Evolutionary conservation across 257 asterid genomes (phyloP).

Genomic region (Orobanche coerulescens): DNA sequence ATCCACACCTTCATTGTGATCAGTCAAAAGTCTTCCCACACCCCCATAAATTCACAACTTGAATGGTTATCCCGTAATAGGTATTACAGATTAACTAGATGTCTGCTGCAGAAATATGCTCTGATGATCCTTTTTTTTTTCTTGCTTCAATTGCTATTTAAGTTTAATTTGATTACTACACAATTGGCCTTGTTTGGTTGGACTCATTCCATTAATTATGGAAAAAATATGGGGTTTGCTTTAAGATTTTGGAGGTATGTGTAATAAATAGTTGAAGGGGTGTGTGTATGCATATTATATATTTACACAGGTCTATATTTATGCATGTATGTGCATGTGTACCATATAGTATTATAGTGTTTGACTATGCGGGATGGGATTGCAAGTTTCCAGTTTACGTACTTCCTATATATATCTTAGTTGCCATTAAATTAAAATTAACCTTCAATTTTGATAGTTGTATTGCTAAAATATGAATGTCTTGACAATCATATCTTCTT

Average conservation of each 20-base stretch:
- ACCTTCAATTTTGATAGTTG: constrained; percentile 1
- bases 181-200: not conserved
- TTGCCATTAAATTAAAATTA: constrained; percentile 1
- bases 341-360: too few species aligned
- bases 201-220: not conserved
- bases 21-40: not conserved
- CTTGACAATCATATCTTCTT: not conserved
- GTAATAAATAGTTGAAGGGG: not conserved
- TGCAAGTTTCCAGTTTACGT: not conserved
- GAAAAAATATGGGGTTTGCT: not conserved
- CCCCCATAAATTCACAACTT: not conserved
- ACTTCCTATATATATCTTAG: not conserved
- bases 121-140: not conserved
- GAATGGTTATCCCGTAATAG: not conserved
- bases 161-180: not conserved
- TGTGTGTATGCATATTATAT: not conserved
- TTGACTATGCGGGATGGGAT: too few species aligned
- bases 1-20: not conserved
- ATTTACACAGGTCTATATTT: too few species aligned
- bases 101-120: not conserved
- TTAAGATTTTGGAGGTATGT: not conserved
- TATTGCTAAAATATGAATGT: constrained; percentile 1
- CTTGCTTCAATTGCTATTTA: not conserved
- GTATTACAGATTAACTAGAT: not conserved
- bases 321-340: too few species aligned